Base-by-base conservation (phyloP, 2,329 filamentous ascomycete species). In the Magnaporthiopsis rhizophila region DNA sequence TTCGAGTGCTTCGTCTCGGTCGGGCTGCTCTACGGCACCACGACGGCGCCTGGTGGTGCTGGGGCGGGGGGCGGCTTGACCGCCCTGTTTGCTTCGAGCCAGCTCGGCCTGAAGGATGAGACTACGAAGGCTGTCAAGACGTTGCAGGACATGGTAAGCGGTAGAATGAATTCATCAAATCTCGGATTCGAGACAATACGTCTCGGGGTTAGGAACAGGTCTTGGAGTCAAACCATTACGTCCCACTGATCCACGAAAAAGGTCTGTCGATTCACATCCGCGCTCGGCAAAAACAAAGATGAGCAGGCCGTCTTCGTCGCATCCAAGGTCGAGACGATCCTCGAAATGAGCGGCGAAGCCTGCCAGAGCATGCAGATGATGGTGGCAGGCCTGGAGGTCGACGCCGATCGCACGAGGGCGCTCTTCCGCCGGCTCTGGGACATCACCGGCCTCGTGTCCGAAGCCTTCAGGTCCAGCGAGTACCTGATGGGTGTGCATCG, bases 151-250 rank as follows among this genome's bases (percentile, higher is more conserved):
- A 50, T 50, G 38, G 38, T 50, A 21, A 50, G 38, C 38, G 21
- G 15, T 7, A 36, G 34, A 18, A 50, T 50, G 6, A 3, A 26
- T 26, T 30, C 30, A 18, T 8, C 38, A 50, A 50, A 21, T 50
- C 3, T 21, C 15, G 38, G 21, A 5, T 50, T 36, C 2, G 12
- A 3, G 30, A 13, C 0, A 36, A 4, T 13, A 36, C 34, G 11
- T 13, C 11, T 3, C 2, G 12, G 9, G 12, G 13, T 13, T 13
- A 1, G 34, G 1, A 2, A 2, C 11, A 6, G 15, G 38, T 0
- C 6, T 7, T 50, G 15, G 15, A 21, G 15, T 15, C 38, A 21
- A 21, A 21, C 38, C 6, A 21, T 15, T 21, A 11, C 38, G 21
- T 3, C 38, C 38, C 15, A 50, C 38, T 50, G 8, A 50, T 50